Evolutionary conservation across 306 rosid genomes (phyloP), one percentile per base, ranked within the genome.

Genomic region (Prunus kanzakura): DNA sequence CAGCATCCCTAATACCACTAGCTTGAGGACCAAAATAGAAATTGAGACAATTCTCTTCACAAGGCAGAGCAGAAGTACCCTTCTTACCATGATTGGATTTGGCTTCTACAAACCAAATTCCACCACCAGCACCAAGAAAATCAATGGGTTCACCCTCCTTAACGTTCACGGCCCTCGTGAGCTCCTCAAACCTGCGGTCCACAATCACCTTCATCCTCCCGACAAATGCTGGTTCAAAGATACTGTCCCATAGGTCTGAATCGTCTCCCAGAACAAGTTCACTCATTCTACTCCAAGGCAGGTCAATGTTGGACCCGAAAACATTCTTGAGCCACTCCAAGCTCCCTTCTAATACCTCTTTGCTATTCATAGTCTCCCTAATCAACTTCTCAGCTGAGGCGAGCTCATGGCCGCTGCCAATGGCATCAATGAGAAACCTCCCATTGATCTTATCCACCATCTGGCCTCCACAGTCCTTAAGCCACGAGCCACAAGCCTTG

Each of bases 281-380:
- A 46, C 93, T 87, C 80, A 89, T 91, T 83, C 98, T 83, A 81
- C 92, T 95, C 99, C 99, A 95, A 1, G 99, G 99, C 81, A 92
- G 81, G 90, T 92, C 98, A 73, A 92, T 84, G 87, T 92, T 96
- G 1, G 98, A 95, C 11, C 99, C 99, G 12, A 95, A 92, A 70
- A 95, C 99, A 62, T 84, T 95, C 86, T 85, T 95, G 66, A 95
- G 94, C 98, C 99, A 95, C 78, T 92, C 99, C 65, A 95, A 79
- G 83, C 97, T 90, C 63, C 93, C 96, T 85, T 91, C 91, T 72
- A 95, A 70, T 32, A 91, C 97, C 75, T 91, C 92, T 76, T 95
- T 95, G 85, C 98, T 87, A 69, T 91, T 97, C 91, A 92, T 88
- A 4, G 97, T 88, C 86, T 92, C 97, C 86, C 98, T 89, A 71